Base-by-base conservation (phyloP, 148 eudicot genomes). In the Hydrangea macrophylla region DNA sequence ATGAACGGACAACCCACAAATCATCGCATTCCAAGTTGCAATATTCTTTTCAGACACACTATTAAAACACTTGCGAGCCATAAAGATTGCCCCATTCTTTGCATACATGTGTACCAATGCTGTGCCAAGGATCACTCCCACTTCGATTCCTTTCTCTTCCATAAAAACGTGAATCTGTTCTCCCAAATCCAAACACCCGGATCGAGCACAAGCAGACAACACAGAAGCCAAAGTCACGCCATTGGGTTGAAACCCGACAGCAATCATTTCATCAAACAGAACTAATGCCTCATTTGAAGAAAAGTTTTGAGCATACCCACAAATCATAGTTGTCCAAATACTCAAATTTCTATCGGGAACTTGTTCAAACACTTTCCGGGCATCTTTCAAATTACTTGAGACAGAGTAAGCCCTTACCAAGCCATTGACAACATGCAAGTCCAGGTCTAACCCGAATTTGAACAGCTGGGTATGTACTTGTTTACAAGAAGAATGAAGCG, bases 71-170 rank as follows among this genome's bases (percentile, higher is more conserved):
- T 70, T 67, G 28, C 30, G 65, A 44, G 98, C 98, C 73, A 80
- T 75, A 27, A 24, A n/a, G 53, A 86, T 62, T 9, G 83, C 88
- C 30, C 96, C 98, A 65, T 86, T 85, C 69, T 82, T 88, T 1
- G 89, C 83, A 80, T 88, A 88, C 98, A 92, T 88, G 55, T 92
- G 78, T 31, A 92, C 83, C 76, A 92, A 74, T 30, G 96, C 93
- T 0, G 93, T 92, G 3, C 93, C 96, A 61, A 92, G 89, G 76
- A 92, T 85, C 55, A 89, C 84, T 15, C 76, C 84, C 27, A 73
- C 55, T 39, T 78, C 79, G 44, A 79, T 65, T 64, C 80, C 77
- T 53, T 64, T 84, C 63, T 75, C 77, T 12, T 68, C 72, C 70
- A 88, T 73, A 58, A 80, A 86, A 45, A 17, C 53, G 39, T 81